Evolutionary conservation across 306 rosid species (phyloP).

Genomic region (Ochetophila trinervis): DNA sequence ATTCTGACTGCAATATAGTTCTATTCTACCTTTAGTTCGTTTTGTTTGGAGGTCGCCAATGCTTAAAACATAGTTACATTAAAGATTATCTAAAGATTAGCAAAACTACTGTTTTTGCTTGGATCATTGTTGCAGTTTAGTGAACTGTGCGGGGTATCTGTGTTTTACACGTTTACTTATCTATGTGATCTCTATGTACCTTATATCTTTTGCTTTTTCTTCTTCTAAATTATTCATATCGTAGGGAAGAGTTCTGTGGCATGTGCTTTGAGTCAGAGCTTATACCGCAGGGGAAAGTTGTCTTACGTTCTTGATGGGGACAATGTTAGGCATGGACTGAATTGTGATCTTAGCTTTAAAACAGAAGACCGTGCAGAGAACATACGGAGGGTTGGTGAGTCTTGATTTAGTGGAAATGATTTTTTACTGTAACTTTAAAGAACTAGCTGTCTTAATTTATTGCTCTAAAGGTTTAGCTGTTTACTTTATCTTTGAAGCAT

Average conservation of each 20-base stretch:
- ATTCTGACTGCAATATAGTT: not conserved
- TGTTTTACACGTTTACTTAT: not conserved
- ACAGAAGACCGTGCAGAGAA: constrained; percentile 99
- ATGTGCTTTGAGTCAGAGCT: constrained; percentile 75
- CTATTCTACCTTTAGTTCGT: not conserved
- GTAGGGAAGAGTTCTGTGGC: constrained; percentile 95
- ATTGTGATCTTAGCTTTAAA: constrained; percentile 76
- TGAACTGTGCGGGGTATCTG: not conserved
- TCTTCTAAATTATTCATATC: not conserved
- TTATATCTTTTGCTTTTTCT: not conserved
- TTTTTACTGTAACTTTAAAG: not conserved
- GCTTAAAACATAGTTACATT: not conserved
- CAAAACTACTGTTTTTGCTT: not conserved
- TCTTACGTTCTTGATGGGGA: constrained; percentile 91
- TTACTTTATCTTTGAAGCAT: not conserved
- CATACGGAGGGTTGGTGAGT: constrained; percentile 87
- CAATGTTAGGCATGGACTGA: constrained; percentile 92
- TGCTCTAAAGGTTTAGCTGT: not conserved
- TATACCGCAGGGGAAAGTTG: constrained; percentile 70
- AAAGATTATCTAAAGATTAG: not conserved
- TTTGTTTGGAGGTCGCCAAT: not conserved
- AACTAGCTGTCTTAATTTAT: not conserved
- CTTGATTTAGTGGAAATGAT: not conserved
- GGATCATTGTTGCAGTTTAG: not conserved
- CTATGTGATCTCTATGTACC: not conserved